phyloP scores from a whole-genome alignment of 106 monocot genomes.

The Xerophyta viscosa region DNA sequence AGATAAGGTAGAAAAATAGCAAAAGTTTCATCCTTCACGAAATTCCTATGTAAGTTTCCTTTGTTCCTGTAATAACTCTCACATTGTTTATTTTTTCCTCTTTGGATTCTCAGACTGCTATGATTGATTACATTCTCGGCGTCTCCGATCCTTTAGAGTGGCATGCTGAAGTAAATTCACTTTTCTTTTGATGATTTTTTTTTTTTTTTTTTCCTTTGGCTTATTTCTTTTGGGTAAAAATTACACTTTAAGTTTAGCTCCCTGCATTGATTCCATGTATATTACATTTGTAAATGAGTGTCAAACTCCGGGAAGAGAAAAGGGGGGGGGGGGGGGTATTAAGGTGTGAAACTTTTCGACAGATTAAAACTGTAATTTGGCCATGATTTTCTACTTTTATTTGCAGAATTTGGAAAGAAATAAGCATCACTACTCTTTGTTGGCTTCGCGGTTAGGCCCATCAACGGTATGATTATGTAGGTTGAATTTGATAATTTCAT shows the following conservation, averaged over 20 bases:
- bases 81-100: not conserved
- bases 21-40: not conserved
- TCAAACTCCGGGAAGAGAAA: too few relatives aligned
- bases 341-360: too few relatives aligned
- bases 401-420: conserved; percentile 78
- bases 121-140: conserved; percentile 96
- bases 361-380: too few relatives aligned
- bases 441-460: conserved; percentile 69
- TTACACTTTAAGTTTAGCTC: too few relatives aligned
- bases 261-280: too few relatives aligned
- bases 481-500: not conserved
- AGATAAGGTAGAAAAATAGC: conserved; percentile 24
- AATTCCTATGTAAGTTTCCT: not conserved
- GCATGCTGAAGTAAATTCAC: conserved; percentile 53
- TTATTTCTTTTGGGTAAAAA: not conserved
- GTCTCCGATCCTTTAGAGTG: conserved; percentile 70
- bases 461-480: conserved; percentile 27
- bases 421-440: conserved; percentile 66
- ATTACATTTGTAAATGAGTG: too few relatives aligned
- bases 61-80: not conserved
- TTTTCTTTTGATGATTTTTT: not conserved
- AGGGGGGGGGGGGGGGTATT: too few relatives aligned
- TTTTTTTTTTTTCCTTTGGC: not conserved
- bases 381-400: not conserved
- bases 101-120: conserved; percentile 27